A percentile compares a stretch with the other conserved stretches of the same genome.
Conservation (phyloP, 306 rosid species). For the Lotus japonicus region DNA sequence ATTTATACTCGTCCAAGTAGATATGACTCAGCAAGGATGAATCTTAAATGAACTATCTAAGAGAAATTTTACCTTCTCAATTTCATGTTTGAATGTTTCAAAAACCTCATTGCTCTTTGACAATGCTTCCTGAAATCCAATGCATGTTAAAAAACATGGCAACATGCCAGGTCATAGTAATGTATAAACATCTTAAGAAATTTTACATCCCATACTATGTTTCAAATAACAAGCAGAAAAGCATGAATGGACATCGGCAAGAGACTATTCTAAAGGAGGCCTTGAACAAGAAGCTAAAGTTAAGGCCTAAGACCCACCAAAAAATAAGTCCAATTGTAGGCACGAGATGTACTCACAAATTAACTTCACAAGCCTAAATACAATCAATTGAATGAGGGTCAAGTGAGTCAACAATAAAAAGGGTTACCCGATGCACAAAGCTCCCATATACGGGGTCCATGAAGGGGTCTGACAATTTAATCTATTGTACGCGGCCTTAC, state of each 20-base stretch:
- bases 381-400: too few relatives aligned
- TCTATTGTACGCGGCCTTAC: too few relatives aligned
- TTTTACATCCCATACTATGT: not conserved
- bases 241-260: not conserved
- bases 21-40: slow-evolving; percentile 18
- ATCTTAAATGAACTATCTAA: slow-evolving; percentile 6
- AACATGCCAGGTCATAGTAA: not conserved
- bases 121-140: slow-evolving; percentile 72
- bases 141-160: slow-evolving; percentile 13
- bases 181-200: not conserved
- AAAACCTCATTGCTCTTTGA: slow-evolving; percentile 85
- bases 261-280: not conserved
- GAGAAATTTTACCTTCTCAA: slow-evolving; percentile 62
- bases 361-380: too few relatives aligned
- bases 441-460: too few relatives aligned
- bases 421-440: too few relatives aligned
- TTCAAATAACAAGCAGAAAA: not conserved
- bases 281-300: not conserved
- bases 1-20: not conserved
- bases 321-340: too few relatives aligned
- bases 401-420: too few relatives aligned
- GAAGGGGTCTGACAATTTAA: too few relatives aligned
- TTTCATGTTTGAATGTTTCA: slow-evolving; percentile 87
- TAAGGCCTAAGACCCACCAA: not conserved
- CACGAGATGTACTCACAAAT: too few relatives aligned